phyloP scores from a whole-genome alignment of 345 rosid species.

The Euphorbia lathyris region DNA sequence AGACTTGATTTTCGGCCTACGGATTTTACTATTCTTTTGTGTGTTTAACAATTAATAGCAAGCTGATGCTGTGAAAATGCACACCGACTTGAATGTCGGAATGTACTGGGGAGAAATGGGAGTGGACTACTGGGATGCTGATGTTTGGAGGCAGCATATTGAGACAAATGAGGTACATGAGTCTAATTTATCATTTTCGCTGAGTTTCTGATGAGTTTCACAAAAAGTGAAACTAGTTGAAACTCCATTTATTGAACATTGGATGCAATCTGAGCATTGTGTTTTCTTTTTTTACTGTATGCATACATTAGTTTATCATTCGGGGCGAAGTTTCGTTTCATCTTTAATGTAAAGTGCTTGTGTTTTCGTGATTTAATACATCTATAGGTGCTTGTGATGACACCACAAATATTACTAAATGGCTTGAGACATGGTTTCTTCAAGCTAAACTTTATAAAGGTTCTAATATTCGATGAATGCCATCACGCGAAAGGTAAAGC shows the following conservation, averaged over 20 bases:
- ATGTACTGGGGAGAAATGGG: constrained; percentile 84
- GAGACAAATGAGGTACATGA: constrained; percentile 57
- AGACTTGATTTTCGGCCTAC: not conserved
- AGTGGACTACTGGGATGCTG: constrained; percentile 65
- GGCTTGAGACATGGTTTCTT: constrained; percentile 69
- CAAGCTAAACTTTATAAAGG: constrained; percentile 53
- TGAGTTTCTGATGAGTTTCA: no score
- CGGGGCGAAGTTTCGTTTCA: no score
- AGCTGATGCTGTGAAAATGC: constrained; percentile 64
- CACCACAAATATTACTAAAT: constrained; percentile 72
- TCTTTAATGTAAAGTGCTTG: no score
- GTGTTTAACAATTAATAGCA: constrained; percentile 42
- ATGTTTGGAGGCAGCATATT: constrained; percentile 53
- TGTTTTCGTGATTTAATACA: constrained; percentile 6
- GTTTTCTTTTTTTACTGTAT: no score
- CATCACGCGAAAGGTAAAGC: constrained; percentile 74
- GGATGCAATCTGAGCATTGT: no score
- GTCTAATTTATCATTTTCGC: no score
- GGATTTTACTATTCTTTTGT: not conserved
- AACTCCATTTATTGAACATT: no score
- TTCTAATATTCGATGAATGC: constrained; percentile 87
- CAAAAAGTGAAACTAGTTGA: no score
- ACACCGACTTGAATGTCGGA: constrained; percentile 70
- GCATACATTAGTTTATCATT: no score
- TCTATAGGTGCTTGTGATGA: constrained; percentile 88